Conservation (phyloP, 208 protist genomes). For the Crithidia thermophila region DNA sequence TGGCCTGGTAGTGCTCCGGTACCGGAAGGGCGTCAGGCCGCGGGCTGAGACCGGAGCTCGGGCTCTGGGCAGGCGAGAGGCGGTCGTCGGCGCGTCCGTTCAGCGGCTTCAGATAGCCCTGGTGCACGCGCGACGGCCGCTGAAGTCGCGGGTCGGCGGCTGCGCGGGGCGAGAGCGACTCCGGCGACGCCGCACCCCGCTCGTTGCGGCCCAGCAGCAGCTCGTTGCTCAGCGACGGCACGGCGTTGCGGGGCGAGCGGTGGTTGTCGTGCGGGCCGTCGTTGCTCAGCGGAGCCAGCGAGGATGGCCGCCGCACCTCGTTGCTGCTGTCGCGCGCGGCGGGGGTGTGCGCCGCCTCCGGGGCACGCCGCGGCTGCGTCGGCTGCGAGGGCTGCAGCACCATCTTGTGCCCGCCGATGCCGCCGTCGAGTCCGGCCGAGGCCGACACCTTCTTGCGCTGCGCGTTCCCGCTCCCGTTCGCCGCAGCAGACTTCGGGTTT, state of each 20-base stretch:
- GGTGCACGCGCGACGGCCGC: constrained; percentile 22
- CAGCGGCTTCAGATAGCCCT: constrained; percentile 31
- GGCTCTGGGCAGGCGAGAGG: constrained; percentile 7
- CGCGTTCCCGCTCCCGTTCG: neutral
- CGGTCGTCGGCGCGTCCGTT: constrained; percentile 13
- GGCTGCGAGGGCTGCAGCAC: constrained; percentile 12
- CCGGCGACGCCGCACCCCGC: neutral
- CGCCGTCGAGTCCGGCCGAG: constrained; percentile 13
- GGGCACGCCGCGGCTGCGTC: constrained; percentile 6
- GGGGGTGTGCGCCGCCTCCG: constrained; percentile 2
- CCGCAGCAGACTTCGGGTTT: constrained; percentile 5
- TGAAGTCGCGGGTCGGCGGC: constrained; percentile 15
- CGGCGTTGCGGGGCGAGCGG: constrained; percentile 1
- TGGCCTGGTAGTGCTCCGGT: neutral
- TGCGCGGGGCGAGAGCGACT: constrained; percentile 10
- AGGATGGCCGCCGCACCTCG: constrained; percentile 12
- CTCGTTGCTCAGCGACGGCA: neutral
- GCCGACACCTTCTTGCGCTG: constrained; percentile 13
- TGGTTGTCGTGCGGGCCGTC: constrained; percentile 13
- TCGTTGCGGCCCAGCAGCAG: neutral
- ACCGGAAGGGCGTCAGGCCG: constrained; percentile 1
- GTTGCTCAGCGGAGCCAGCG: constrained; percentile 19
- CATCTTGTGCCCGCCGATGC: constrained; percentile 22
- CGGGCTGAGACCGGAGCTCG: constrained; percentile 7
- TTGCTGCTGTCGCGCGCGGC: neutral